Percentiles rank a stretch among this genome's conserved stretches.
These are phyloP conservation scores for Orbilia oligospora DNA, from an alignment of 2,329 filamentous ascomycete genomes.

Conservation along the genomic window DNA sequence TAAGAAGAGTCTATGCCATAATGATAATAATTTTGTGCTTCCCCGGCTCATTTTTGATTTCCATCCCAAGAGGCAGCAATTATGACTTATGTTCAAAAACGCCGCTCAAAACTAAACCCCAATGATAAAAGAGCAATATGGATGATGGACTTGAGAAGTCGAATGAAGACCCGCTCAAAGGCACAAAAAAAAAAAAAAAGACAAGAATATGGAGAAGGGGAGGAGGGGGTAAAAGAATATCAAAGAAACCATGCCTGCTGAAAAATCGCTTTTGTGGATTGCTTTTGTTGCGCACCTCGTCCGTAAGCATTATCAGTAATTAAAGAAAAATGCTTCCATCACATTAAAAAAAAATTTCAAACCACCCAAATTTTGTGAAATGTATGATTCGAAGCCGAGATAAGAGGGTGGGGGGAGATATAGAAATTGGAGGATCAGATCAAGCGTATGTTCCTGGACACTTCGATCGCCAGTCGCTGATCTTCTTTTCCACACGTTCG, in stretches of 20 bases:
- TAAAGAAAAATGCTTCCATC: too few relatives aligned
- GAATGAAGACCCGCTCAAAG: constrained; percentile 21
- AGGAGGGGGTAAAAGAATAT: background rate
- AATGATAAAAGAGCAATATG: background rate
- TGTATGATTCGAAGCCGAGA: background rate
- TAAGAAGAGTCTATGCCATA: constrained; percentile 8
- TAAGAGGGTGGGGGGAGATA: constrained; percentile 5
- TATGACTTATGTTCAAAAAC: constrained; percentile 24
- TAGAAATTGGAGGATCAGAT: background rate
- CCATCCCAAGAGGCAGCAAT: constrained; percentile 10
- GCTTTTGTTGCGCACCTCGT: background rate
- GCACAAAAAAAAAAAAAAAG: background rate
- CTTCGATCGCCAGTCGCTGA: constrained; percentile 46
- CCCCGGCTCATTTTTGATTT: background rate
- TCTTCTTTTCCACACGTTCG: constrained; percentile 39
- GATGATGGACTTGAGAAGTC: constrained; percentile 6
- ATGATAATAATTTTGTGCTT: background rate
- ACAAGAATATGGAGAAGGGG: background rate
- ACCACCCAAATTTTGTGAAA: background rate
- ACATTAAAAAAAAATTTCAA: background rate
- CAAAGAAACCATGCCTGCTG: constrained; percentile 14
- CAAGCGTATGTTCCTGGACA: constrained; percentile 31
- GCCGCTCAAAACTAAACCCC: constrained; percentile 29
- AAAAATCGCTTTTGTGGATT: constrained; percentile 35
- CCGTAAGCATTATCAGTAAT: background rate